Evolutionary conservation across 768 basidiomycete genomes (phyloP), one percentile per base, ranked within the genome.

Genomic region (Termitomyces sp.): DNA sequence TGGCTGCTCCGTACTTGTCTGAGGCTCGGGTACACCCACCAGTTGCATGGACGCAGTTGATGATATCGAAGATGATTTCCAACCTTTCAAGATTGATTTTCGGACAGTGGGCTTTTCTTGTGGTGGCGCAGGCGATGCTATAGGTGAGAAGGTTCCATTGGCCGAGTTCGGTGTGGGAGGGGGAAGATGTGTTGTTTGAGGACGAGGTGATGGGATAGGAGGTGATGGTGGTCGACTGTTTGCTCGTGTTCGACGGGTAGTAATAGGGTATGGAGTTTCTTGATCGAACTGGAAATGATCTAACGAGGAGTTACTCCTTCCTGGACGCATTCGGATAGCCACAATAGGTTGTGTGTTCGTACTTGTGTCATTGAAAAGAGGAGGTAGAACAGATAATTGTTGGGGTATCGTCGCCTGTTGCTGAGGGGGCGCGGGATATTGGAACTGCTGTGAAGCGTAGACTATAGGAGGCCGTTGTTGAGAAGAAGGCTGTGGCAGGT

Each of bases 61-160:
- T 7, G 78, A 71, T 14, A 79, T 76, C 64, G 79, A 73, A 6
- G 78, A 71, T 14, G 81, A 77, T 67, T 83, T 86, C 81, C 82
- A 83, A 10, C 77, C 74, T 68, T 89, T 89, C 62, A 90, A 69
- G 58, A 91, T 90, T 12, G 89, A 91, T 74, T 88, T 90, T 43
- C 85, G 82, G 49, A 75, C 75, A 26, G 70, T 74, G 9, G 70
- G 66, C 64, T 78, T 73, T 30, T 77, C 76, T 49, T 74, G 74
- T 18, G 70, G 63, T 43, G 69, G 68, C 24, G 67, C 64, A 12
- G 73, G 64, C 44, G 69, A 64, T 40, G 70, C 64, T 13, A 67
- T 57, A 20, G 60, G 55, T 4, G 64, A 57, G 30, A 55, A 33
- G 33, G 43, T 56, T 59, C 43, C 52, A 37, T 37, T 57, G 4